Base-by-base conservation (phyloP, 495 filamentous ascomycete species). In the Penicillium soppii region DNA sequence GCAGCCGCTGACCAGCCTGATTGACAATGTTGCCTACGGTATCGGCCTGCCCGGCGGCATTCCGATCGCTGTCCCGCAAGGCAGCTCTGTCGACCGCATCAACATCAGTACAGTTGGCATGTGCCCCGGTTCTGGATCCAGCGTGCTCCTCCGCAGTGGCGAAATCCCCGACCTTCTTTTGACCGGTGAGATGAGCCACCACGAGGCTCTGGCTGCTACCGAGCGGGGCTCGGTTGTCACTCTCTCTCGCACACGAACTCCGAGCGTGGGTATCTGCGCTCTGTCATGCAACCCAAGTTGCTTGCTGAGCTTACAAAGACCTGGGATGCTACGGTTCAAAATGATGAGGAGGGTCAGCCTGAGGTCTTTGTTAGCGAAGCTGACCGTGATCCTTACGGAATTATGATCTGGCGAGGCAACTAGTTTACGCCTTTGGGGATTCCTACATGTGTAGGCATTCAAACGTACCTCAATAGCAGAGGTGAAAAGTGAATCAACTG, bases 171-270 rank as follows among this genome's bases (percentile, higher is more conserved):
- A 97, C 62, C 70, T 97, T 21, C 69, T 92, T 1, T 87, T 97
- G 51, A 97, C 92, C 0, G 94, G 94, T 7, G 94, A 98, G 66
- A 81, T 97, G 80, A 86, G 82, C 44, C 94, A 98, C 66, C 94
- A 98, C 62, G 86, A 94, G 51, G 88, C 92, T 9, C 78, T 98
- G 33, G 82, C 88, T 25, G 86, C 89, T 19, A 90, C 86, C 23
- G 92, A 97, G 76, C 77, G 80, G n/a, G 94, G 94, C n/a, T 85
- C 86, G 50, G 83, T 79, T 47, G 90, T 96, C 1, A 79, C 48
- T 84, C 86, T 7, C 78, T 94, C 23, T 92, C 95, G 53, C 94
- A 98, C 66, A 90, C 87, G 52, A 97, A 97, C 70, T 91, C 86
- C 0, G 94, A 97, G 73, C 68, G 92, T 12, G 86, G 83, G 2